Base-by-base conservation (phyloP, 2,329 filamentous ascomycete genomes). In the Arachnomyces sp. region DNA sequence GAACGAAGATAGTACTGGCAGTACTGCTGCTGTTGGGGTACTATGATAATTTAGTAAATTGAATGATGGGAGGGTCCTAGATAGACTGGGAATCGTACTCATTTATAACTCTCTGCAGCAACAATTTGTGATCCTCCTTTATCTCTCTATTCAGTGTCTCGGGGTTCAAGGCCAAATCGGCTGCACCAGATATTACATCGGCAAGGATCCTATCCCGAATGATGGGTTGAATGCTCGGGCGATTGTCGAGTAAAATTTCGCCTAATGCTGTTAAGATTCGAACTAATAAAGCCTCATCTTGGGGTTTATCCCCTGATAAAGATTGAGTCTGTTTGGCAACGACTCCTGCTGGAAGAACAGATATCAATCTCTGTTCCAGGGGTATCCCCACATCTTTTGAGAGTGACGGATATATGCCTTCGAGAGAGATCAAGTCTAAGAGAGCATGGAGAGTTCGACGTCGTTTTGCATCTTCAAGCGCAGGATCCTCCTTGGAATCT, bases 381-480 rank as follows among this genome's bases (percentile, higher is more conserved):
- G 65, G 65, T 34, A 68, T 63, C 1, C 65, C 65, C 31, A 66
- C 64, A 14, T 65, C 65, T 14, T 51, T 45, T 11, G 65, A 66
- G 12, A 67, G 52, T 4, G 55, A 66, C 4, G 65, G 65, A 45
- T 68, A 67, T 16, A 68, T 61, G 4, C 65, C 65, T 43, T 68
- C 65, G 5, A 68, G 43, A 2, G 65, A 65, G 30, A 68, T 55
- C 36, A 68, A 45, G 39, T 68, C 65, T 33, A 68, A 48, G 5
- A 68, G 48, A 4, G 62, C 60, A 54, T 67, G 58, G 3, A 67
- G 47, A 11, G 57, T 44, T 17, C 63, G 56, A 25, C 63, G 61
- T 20, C 61, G 53, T 41, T 56, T 66, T n/a, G 64, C 61, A 53
- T 66, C 63, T 50, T 66, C 62, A 20, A 64, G 46, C 15, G 50